These are phyloP conservation scores for Arabidopsis suecica DNA, from an alignment of 345 rosid species.

Conservation along the genomic window DNA sequence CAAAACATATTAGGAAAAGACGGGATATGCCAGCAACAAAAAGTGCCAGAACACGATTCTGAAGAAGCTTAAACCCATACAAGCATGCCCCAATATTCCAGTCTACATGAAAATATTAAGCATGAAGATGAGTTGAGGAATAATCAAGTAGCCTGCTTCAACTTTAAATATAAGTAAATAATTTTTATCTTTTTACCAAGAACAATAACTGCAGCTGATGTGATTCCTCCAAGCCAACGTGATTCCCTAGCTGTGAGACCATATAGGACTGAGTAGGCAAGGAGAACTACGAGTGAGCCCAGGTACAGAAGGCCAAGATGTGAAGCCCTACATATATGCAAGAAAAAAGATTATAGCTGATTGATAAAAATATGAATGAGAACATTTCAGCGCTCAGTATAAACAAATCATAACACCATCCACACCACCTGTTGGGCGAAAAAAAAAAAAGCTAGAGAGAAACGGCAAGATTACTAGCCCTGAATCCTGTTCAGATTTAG, in stretches of 20 bases:
- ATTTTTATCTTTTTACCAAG: slow-evolving; percentile 62
- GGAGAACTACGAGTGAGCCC: slow-evolving; percentile 85
- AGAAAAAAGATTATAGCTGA: slow-evolving; percentile 19
- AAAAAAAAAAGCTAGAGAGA: neutral
- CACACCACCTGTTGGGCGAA: neutral
- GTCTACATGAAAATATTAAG: slow-evolving; percentile 58
- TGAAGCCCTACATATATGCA: slow-evolving; percentile 72
- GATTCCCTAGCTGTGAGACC: slow-evolving; percentile 95
- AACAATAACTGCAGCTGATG: slow-evolving; percentile 93
- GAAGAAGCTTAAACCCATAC: slow-evolving; percentile 92
- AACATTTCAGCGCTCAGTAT: slow-evolving; percentile 17
- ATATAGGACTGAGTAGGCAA: slow-evolving; percentile 88
- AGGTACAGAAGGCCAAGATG: slow-evolving; percentile 92
- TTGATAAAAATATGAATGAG: neutral
- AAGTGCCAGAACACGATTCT: slow-evolving; percentile 87
- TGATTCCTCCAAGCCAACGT: slow-evolving; percentile 95
- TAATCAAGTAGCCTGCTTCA: slow-evolving; percentile 20
- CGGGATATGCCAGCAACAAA: slow-evolving; percentile 92
- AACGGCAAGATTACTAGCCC: slow-evolving; percentile 2
- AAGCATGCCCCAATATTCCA: slow-evolving; percentile 99
- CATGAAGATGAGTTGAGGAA: slow-evolving; percentile 31
- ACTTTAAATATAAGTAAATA: slow-evolving; percentile 31
- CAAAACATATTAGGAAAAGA: slow-evolving; percentile 95
- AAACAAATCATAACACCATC: slow-evolving; percentile 10
- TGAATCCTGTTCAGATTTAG: slow-evolving; percentile 14